Evolutionary conservation across 2,329 filamentous ascomycete genomes (phyloP), one percentile per base, ranked within the genome.

Genomic region (Trichophyton equinum): DNA sequence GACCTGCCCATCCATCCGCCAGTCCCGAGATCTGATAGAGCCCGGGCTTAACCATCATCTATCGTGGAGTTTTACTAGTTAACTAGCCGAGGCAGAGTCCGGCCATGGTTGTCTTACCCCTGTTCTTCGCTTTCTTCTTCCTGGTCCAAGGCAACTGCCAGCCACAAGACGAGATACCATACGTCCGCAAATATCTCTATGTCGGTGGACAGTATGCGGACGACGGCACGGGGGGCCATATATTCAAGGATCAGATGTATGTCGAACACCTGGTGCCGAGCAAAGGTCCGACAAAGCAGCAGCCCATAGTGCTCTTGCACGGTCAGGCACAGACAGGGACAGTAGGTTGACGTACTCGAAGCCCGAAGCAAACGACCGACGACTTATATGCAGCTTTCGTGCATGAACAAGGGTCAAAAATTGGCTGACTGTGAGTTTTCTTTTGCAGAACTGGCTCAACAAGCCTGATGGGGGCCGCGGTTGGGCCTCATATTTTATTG

Each of bases 401-500:
- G 33, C 33, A 38, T 13, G 33, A 13, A 13, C 33, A 38, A 38
- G 33, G 33, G 33, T 38, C 11, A 38, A 13, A 25, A 38, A 38
- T 38, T 38, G 9, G 33, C 5, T 13, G 51, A 51, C 36, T 20
- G 6, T 8, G n/a, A 40, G 44, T 44, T 33, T 6, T 4, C 40
- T 44, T 33, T n/a, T 4, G 15, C 36, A 71, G 67, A 73, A 73
- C 55, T 76, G 69, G 70, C 66, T 76, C 27, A 77, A 76, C 61
- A 79, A 74, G 30, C 77, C 77, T 2, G 76, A 79, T 63, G 73
- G 71, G 20, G 68, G 73, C 6, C 62, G 67, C 58, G 77, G 77
- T 49, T 79, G 76, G 76, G 74, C 76, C 3, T 73, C 74, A 1
- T 74, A 71, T 60, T 78, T 78, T 61, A 65, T 78, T 11, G 63